Evolutionary conservation across 179 eudicot genomes (phyloP).

Genomic region (Amaranthus tricolor): DNA sequence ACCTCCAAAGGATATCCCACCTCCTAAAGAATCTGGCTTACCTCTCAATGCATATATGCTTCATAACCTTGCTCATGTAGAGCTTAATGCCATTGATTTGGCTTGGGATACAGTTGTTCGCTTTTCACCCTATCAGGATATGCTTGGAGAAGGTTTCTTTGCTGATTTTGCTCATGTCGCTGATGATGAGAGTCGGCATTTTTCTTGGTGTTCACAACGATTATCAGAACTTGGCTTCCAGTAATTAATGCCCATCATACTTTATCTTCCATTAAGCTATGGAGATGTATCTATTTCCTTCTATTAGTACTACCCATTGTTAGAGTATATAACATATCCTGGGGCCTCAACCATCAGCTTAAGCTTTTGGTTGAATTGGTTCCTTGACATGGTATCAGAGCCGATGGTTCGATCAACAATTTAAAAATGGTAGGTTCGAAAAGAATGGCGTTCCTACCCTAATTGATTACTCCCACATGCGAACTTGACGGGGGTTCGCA

Average conservation of each 20-base stretch:
- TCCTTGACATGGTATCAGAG: too few relatives aligned
- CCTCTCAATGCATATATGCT: conserved; percentile 93
- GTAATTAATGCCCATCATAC: conserved; percentile 29
- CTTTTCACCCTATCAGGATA: conserved; percentile 66
- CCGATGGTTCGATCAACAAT: too few relatives aligned
- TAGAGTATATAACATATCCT: too few relatives aligned
- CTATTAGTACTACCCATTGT: neutral
- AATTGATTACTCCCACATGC: too few relatives aligned
- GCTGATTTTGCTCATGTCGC: conserved; percentile 95
- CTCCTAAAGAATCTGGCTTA: conserved; percentile 72
- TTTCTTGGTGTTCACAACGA: conserved; percentile 92
- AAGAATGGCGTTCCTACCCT: too few relatives aligned
- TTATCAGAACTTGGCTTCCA: conserved; percentile 83
- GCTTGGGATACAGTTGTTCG: conserved; percentile 98
- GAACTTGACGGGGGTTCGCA: too few relatives aligned
- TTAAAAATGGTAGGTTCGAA: too few relatives aligned
- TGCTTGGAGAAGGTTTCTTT: conserved; percentile 74
- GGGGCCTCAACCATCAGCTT: too few relatives aligned
- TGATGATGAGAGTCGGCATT: conserved; percentile 98
- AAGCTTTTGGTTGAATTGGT: too few relatives aligned
- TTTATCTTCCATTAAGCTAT: neutral
- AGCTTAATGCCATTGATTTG: conserved; percentile 85
- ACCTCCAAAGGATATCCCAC: conserved; percentile 72
- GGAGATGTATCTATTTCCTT: neutral
- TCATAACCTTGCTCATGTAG: conserved; percentile 95